A percentile compares a stretch with the other conserved stretches of the same genome.
Conservation (phyloP, 202 grass and related monocot genomes). For the Carex arenaria region DNA sequence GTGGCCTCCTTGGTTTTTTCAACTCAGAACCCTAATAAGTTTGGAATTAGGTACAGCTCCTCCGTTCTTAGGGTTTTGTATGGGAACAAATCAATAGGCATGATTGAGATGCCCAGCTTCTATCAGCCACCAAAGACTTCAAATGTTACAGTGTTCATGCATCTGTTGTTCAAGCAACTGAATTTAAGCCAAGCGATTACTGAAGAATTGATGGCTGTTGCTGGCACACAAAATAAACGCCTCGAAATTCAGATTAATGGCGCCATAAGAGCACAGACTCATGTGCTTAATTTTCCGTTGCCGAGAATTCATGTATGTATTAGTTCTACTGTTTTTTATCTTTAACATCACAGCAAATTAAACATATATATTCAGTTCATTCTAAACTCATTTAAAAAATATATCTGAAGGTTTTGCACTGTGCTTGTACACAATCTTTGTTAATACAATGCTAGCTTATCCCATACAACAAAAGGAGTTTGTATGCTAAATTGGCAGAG, state of each 20-base stretch:
- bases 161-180: constrained; percentile 38
- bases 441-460: neutral
- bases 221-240: constrained; percentile 25
- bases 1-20: constrained; percentile 57
- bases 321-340: neutral
- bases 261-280: constrained; percentile 35
- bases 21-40: constrained; percentile 53
- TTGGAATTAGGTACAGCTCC: constrained; percentile 66
- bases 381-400: neutral
- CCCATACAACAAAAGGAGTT: neutral
- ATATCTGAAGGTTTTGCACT: neutral
- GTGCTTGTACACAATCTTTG: neutral
- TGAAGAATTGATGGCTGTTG: constrained; percentile 31
- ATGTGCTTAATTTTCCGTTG: constrained; percentile 60
- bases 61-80: constrained; percentile 43
- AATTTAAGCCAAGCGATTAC: constrained; percentile 45
- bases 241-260: constrained; percentile 55
- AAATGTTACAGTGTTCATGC: constrained; percentile 59
- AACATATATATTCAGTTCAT: neutral
- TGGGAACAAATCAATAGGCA: constrained; percentile 41
- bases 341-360: neutral
- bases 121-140: constrained; percentile 64
- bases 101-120: constrained; percentile 53
- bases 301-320: constrained; percentile 49
- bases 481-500: neutral